phyloP scores from a whole-genome alignment of 2,329 filamentous ascomycete species.

The Dactylellina cionopaga region DNA sequence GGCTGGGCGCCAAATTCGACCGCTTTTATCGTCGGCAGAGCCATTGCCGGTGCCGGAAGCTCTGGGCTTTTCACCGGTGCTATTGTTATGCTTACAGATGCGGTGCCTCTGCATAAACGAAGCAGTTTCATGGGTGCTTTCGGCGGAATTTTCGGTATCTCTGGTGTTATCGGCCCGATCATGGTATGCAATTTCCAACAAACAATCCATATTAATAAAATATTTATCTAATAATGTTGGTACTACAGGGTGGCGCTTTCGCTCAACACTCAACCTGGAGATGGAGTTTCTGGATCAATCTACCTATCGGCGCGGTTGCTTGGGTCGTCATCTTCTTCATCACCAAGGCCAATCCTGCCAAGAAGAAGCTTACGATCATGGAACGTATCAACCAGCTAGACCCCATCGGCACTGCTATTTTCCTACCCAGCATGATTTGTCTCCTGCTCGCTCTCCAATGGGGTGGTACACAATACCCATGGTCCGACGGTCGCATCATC shows the following conservation, averaged over 20 bases:
- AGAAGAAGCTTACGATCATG: slow-evolving; percentile 57
- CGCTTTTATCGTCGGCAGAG: slow-evolving; percentile 67
- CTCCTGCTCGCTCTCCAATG: slow-evolving; percentile 73
- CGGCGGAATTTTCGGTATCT: slow-evolving; percentile 64
- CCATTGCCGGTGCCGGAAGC: slow-evolving; percentile 66
- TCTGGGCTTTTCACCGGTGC: slow-evolving; percentile 66
- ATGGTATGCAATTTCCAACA: slow-evolving; percentile 32
- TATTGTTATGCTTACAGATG: slow-evolving; percentile 63
- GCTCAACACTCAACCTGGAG: slow-evolving; percentile 64
- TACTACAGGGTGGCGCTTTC: slow-evolving; percentile 63
- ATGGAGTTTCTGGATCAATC: slow-evolving; percentile 71
- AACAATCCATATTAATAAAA: not conserved
- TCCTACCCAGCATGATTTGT: slow-evolving; percentile 70
- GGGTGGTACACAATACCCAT: slow-evolving; percentile 68
- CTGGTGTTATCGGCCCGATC: slow-evolving; percentile 63
- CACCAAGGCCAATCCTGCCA: slow-evolving; percentile 60
- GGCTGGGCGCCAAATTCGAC: slow-evolving; percentile 66
- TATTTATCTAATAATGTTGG: not conserved
- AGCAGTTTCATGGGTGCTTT: slow-evolving; percentile 57
- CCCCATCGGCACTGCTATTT: slow-evolving; percentile 69
- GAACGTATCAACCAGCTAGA: slow-evolving; percentile 68
- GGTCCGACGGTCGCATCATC: slow-evolving; percentile 67
- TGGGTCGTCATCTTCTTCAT: slow-evolving; percentile 66
- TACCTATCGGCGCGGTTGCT: slow-evolving; percentile 67
- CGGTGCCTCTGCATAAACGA: slow-evolving; percentile 57